Conservation (phyloP, 345 rosid genomes). For the Rhodamnia rubescens region DNA sequence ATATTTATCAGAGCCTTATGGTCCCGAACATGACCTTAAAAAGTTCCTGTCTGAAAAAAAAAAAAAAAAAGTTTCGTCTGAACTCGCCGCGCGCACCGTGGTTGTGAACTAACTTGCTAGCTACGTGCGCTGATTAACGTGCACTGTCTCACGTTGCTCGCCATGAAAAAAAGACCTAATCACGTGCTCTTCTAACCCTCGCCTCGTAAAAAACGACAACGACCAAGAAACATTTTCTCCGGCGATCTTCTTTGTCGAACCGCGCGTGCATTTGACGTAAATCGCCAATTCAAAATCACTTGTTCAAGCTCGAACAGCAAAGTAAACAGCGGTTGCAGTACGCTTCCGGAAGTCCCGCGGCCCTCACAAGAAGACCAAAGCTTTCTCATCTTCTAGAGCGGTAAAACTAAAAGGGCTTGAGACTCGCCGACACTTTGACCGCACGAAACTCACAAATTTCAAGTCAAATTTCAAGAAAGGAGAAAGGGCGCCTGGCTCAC, state of each 20-base stretch:
- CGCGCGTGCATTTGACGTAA: neutral
- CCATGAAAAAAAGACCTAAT: neutral
- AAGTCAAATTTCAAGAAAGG: neutral
- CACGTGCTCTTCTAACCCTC: neutral
- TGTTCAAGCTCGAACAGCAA: neutral
- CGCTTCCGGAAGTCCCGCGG: neutral
- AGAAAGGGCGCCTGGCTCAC: neutral
- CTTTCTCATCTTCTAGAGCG: neutral
- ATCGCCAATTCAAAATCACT: neutral
- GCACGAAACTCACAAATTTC: neutral
- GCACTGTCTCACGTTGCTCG: too few species aligned
- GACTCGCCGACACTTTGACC: neutral
- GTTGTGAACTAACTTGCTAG: too few species aligned
- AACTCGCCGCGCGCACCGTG: too few species aligned
- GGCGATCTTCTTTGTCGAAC: neutral
- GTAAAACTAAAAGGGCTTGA: neutral
- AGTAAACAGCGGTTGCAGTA: neutral
- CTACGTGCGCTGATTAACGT: too few species aligned
- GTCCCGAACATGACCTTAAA: too few species aligned
- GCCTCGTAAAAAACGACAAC: neutral
- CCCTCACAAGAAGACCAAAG: neutral
- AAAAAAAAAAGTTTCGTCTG: too few species aligned
- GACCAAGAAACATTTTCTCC: neutral
- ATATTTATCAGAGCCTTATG: too few species aligned
- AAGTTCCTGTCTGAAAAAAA: too few species aligned